Evolutionary conservation across 2,329 filamentous ascomycete genomes (phyloP), one percentile per base, ranked within the genome.

Genomic region (Sporothrix globosa): DNA sequence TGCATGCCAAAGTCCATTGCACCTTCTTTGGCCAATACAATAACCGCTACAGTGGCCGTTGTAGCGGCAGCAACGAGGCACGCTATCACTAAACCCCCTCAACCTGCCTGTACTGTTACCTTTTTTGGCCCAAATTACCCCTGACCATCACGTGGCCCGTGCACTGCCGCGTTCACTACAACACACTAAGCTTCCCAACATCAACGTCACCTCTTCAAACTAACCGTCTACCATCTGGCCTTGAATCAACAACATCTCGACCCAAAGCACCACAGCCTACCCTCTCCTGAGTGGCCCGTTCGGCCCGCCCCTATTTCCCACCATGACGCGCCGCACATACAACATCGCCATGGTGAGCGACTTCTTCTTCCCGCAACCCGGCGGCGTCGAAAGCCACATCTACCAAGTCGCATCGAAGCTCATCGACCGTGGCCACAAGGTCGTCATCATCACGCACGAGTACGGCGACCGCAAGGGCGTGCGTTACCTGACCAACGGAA

Each of bases 301-400:
- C 30, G 27, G 39, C 30, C 65, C 11, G 19, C n/a, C 6, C 67
- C 14, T 4, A 9, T n/a, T 2, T 14, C 44, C 68, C 79, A 81
- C 75, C 69, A 87, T 86, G 81, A 80, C 83, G 75, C 85, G 83
- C 75, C 83, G 83, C 74, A 87, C 85, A 44, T 90, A 90, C 80
- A 90, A 88, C 77, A 90, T 90, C 81, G 88, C 88, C 73, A 99
- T 99, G 96, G 92, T 97, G 80, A 94, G 95, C 87, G 96, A 99
- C 85, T 97, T 97, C 86, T 99, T 99, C 89, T 99, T 96, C 79
- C 96, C 96, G 17, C 95, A 98, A 78, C 95, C 96, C 68, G 94
- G 96, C 78, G 96, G 96, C 76, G 89, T 99, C 74, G 96, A 99
- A 83, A 97, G 93, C 80, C 96, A 99, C 82, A 98, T 99, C 76